A percentile compares a stretch with the other conserved stretches of the same genome.
phyloP scores from a whole-genome alignment of 306 rosid genomes.

The Prinsepia uniflora region DNA sequence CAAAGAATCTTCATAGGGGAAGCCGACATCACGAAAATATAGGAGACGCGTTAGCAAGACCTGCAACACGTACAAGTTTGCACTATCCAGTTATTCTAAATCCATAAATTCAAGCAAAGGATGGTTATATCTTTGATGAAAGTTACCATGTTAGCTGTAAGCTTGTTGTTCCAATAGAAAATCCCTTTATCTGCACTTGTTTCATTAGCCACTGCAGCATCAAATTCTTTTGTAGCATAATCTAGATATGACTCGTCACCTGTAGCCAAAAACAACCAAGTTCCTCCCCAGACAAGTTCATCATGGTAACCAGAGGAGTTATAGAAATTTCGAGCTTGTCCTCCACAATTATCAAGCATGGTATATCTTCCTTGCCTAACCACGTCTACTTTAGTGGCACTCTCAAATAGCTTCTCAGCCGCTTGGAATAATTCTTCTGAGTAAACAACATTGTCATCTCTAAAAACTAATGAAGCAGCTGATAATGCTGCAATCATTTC shows the following conservation, averaged over 20 bases:
- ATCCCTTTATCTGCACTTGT: constrained; percentile 42
- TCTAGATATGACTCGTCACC: constrained; percentile 41
- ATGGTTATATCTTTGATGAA: neutral
- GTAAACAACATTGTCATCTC: constrained; percentile 43
- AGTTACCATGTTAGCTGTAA: constrained; percentile 55
- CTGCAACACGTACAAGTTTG: constrained; percentile 27
- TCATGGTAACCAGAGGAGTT: constrained; percentile 60
- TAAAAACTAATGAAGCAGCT: constrained; percentile 66
- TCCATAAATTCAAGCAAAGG: neutral
- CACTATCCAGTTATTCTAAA: neutral
- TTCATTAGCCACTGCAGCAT: constrained; percentile 41
- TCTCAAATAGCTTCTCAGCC: constrained; percentile 46
- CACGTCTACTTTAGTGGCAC: constrained; percentile 35
- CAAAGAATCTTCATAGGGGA: constrained; percentile 46
- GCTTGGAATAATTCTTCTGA: constrained; percentile 40
- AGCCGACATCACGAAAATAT: constrained; percentile 64
- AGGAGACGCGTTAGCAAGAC: constrained; percentile 58
- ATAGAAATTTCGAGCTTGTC: constrained; percentile 53
- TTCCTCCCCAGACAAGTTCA: constrained; percentile 80
- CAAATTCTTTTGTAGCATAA: constrained; percentile 41
- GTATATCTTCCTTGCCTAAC: constrained; percentile 58
- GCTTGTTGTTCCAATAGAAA: constrained; percentile 72
- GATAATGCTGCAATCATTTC: constrained; percentile 78
- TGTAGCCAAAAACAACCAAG: constrained; percentile 75
- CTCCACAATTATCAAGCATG: constrained; percentile 51